Base-by-base conservation (phyloP, 2,329 filamentous ascomycete species). In the Pyricularia sp. region DNA sequence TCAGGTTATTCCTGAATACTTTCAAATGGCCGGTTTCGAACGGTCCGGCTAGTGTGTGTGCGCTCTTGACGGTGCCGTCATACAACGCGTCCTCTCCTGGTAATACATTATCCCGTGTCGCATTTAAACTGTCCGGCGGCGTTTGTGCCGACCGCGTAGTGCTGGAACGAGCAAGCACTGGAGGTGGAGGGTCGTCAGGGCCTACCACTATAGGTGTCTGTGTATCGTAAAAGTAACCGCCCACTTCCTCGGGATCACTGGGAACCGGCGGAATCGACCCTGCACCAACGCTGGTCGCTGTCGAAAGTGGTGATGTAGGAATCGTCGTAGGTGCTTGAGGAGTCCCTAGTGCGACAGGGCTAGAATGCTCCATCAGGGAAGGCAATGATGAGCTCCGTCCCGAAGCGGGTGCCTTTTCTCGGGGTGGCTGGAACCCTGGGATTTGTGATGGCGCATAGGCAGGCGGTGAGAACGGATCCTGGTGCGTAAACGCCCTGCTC, bases 71-170 rank as follows among this genome's bases (percentile, higher is more conserved):
- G 1, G 69, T 72, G 71, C 75, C 74, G 36, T 76, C 75, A 69
- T 72, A 76, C 30, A 75, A 42, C 14, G 75, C 20, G 66, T 73
- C 73, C 69, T 76, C 75, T 4, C 75, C 75, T 1, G 75, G 75
- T 64, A 75, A 31, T 10, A 76, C 74, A 61, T 75, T 75, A 67
- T 76, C 75, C 26, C 75, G 69, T 17, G 71, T 71, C 17, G 71
- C 73, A 42, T 72, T 76, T 23, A 69, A 70, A 20, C 71, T 72
- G 26, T 76, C 75, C 11, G 69, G 68, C 11, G 42, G 42, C 20
- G 26, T 64, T 6, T 69, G 71, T 12, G 66, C 69, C 4, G 72
- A 73, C 20, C 71, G 68, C 25, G 70, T 65, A 59, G 63, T 36
- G 17, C 26, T 11, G 2, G 63, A 25, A n/a, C 58, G 58, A 26